These are phyloP conservation scores for Flaveria sonorensis DNA, from an alignment of 129 eudicot genomes.

Conservation along the genomic window DNA sequence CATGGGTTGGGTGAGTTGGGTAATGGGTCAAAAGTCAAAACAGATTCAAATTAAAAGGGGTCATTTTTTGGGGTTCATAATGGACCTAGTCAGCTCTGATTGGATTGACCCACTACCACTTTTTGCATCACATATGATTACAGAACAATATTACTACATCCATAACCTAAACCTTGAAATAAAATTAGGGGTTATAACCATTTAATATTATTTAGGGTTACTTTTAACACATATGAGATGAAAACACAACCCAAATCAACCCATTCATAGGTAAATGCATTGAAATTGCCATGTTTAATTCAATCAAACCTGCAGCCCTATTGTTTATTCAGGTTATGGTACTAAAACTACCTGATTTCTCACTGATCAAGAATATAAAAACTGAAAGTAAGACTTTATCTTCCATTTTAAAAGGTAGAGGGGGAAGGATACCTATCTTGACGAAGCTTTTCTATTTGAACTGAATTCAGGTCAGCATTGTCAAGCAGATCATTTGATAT, in stretches of 20 bases:
- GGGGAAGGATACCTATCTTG: slow-evolving; percentile 68
- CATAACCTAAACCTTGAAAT: not conserved
- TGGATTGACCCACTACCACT: not conserved
- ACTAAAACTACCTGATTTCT: not conserved
- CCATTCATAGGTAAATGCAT: not conserved
- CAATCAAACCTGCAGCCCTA: not conserved
- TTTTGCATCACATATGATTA: not conserved
- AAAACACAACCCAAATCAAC: slow-evolving; percentile 7
- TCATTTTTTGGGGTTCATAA: not conserved
- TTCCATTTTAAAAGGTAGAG: slow-evolving; percentile 11
- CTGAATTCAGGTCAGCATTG: slow-evolving; percentile 59
- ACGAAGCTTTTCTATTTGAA: slow-evolving; percentile 70
- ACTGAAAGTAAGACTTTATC: not conserved
- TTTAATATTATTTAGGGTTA: not conserved
- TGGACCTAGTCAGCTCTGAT: not conserved
- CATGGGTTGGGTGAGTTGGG: not conserved
- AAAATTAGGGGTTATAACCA: not conserved
- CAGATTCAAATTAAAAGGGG: not conserved
- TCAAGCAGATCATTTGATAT: slow-evolving; percentile 96
- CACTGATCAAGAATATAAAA: slow-evolving; percentile 3
- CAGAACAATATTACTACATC: not conserved
- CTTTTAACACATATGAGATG: not conserved
- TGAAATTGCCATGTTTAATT: slow-evolving; percentile 4
- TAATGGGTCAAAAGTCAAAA: not conserved
- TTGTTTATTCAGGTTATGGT: slow-evolving; percentile 1